Base-by-base conservation (phyloP, 331 rosid species). In the Rhamnella rubrinervis region DNA sequence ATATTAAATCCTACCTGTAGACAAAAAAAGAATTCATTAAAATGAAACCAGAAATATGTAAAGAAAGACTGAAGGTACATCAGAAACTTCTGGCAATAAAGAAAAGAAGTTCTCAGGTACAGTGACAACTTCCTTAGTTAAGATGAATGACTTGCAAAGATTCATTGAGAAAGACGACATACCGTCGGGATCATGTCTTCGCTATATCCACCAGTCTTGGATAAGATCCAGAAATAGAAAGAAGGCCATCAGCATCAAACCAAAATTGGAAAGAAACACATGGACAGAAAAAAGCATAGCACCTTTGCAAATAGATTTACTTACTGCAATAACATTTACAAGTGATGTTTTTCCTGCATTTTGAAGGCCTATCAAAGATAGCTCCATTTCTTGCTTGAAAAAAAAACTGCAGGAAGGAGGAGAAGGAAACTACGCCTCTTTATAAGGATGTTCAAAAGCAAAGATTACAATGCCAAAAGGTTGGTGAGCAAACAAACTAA, bases 341-440 rank as follows among this genome's bases (percentile, higher is more conserved):
- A 85, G 83, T 2, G 89, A 87, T 35, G 88, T 87, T 80, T 85
- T 87, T 61, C 92, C 87, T 3, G 86, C 86, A 80, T 87, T 83
- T 75, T 84, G 87, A 76, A 87, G 90, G 52, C 86, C 88, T 71
- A 87, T 81, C 59, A 87, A 55, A 60, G 93, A 85, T 9, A 80
- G 74, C 83, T 87, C 88, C 90, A 85, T 85, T 70, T 87, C 90
- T 76, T 85, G 93, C 86, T 87, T 85, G 80, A 80, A 83, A 58
- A 87, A 80, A 61, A 85, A 70, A 64, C 86, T 85, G 44, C 65
- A 67, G 2, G 6, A 47, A 35, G 26, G 6, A 28, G 17, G 23
- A 17, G 40, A 23, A 31, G 35, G 35, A 47, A 46, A 6, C 35
- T 2, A 21, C 31, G 53, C 49, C 13, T 44, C 12, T 53, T 0